Evolutionary conservation across 345 rosid species (phyloP).

Genomic region (Cardiospermum halicacabum): DNA sequence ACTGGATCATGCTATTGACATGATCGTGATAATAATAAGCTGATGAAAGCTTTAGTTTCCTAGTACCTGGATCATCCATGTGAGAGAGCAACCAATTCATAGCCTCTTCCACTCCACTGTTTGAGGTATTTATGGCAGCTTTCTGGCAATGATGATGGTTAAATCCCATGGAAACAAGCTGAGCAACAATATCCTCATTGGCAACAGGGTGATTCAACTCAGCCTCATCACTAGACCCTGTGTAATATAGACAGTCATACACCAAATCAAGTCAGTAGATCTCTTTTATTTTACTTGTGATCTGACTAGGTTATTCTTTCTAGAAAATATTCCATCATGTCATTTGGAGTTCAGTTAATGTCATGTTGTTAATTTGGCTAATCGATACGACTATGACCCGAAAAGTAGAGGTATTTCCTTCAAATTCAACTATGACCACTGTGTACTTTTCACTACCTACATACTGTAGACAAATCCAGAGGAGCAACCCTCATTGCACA

Average conservation of each 20-base stretch:
- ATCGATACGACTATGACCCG: too few species aligned
- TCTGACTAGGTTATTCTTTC: neutral
- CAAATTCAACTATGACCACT: neutral
- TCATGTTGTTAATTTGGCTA: neutral
- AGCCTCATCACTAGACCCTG: conserved; percentile 50
- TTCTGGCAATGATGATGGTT: conserved; percentile 84
- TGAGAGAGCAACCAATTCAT: conserved; percentile 96
- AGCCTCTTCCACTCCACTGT: conserved; percentile 91
- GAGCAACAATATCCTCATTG: conserved; percentile 77
- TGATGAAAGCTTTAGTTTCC: neutral
- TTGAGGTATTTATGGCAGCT: conserved; percentile 81
- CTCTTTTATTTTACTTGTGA: neutral
- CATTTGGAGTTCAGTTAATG: neutral
- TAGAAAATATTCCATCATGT: neutral
- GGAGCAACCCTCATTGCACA: neutral
- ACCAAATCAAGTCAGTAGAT: conserved; percentile 2
- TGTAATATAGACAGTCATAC: conserved; percentile 14
- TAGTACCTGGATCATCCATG: conserved; percentile 91
- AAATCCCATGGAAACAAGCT: conserved; percentile 93
- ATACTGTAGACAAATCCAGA: neutral
- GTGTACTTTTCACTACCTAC: neutral
- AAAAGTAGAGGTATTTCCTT: neutral
- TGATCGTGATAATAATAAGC: neutral
- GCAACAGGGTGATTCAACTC: conserved; percentile 59
- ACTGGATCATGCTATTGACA: neutral